These are phyloP conservation scores for Ganoderma lucidum DNA, from an alignment of 1,284 basidiomycete genomes.

Conservation along the genomic window DNA sequence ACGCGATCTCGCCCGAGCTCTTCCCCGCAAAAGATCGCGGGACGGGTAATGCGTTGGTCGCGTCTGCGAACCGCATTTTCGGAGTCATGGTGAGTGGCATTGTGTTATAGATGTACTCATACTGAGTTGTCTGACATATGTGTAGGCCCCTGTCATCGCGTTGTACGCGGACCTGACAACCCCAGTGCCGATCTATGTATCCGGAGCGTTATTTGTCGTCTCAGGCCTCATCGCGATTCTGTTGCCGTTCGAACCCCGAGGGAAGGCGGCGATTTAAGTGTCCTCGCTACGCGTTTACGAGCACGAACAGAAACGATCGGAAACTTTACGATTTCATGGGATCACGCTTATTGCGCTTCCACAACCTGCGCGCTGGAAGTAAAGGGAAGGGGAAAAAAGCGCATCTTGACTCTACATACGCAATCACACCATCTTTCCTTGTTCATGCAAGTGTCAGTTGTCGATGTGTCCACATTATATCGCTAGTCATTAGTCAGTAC, in stretches of 20 bases:
- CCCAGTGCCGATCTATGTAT: slow-evolving; percentile 75
- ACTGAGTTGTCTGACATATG: too few species aligned
- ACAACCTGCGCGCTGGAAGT: background rate
- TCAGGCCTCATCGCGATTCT: slow-evolving; percentile 69
- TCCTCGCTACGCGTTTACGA: background rate
- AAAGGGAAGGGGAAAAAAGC: too few species aligned
- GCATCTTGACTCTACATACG: too few species aligned
- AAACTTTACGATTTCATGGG: background rate
- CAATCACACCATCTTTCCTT: background rate
- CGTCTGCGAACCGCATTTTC: slow-evolving; percentile 68
- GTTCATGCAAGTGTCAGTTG: background rate
- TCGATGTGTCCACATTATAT: background rate
- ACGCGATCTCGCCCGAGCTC: slow-evolving; percentile 71
- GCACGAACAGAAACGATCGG: background rate
- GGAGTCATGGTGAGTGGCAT: slow-evolving; percentile 59
- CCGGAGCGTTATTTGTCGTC: slow-evolving; percentile 69
- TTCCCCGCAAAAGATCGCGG: slow-evolving; percentile 78
- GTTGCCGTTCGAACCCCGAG: slow-evolving; percentile 77
- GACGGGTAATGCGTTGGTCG: slow-evolving; percentile 74
- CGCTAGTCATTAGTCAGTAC: background rate
- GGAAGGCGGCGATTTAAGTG: slow-evolving; percentile 65
- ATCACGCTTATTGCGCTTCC: background rate
- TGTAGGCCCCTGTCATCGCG: slow-evolving; percentile 71
- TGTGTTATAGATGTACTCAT: too few species aligned
- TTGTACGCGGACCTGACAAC: slow-evolving; percentile 67